Evolutionary conservation across 1,284 basidiomycete species (phyloP), one percentile per base, ranked within the genome.

Genomic region (Paramarasmius palmivorus): DNA sequence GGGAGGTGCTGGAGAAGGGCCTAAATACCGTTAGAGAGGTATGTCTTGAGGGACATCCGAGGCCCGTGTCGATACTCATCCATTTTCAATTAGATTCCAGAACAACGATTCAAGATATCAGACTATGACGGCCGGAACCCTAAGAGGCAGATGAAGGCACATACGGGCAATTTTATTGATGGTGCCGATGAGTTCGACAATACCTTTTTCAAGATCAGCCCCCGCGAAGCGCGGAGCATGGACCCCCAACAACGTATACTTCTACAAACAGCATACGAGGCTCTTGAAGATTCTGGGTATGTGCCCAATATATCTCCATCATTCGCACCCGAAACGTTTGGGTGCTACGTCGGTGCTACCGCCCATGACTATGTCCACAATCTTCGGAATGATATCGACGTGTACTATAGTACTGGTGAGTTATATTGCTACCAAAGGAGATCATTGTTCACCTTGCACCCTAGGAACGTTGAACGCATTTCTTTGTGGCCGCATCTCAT

Each of bases 171-270:
- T 64, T 90, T 90, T 62, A 64, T 90, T 49, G 68, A 75, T 14
- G 72, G 74, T 45, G 70, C 75, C 25, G 81, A 80, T 56, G 72
- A 73, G 44, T 90, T 90, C 61, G 87, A 90, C 64, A 75, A 86
- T 63, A 70, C 71, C 59, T 87, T 88, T 64, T 90, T 90, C 73
- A 79, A 79, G 56, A 78, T 89, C 38, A 86, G 82, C 41, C 88
- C 87, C 1, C 75, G 87, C 4, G 88, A 90, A 65, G 86, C 87
- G 7, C 78, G 70, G 52, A 79, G 73, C 63, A 88, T 89, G 84
- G 86, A 89, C 61, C 87, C 88, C 7, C 87, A 89, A 59, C 86
- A 88, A 60, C 77, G 87, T 2, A 58, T 90, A 20, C 70, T 89
- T 3, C 73, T 90, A 23, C 85, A 84, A 26, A 74, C 78, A 1